Base-by-base conservation (phyloP, 1,284 basidiomycete species). In the Trichosporon ovoides region DNA sequence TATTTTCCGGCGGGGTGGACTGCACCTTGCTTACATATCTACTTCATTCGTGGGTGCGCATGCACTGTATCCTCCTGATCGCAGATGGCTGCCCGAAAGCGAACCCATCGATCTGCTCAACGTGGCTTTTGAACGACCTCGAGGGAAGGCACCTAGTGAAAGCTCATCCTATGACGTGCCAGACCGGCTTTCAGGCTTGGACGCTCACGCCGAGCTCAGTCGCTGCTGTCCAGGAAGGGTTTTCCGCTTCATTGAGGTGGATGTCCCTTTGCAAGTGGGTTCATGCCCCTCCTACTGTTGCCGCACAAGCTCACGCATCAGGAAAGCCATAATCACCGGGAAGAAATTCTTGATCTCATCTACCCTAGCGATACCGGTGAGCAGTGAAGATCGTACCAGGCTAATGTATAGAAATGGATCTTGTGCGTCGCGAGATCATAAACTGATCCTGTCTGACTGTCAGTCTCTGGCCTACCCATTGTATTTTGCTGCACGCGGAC, bases 1-100 rank as follows among this genome's bases (percentile, higher is more conserved):
- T 99, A 4, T 99, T 98, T 75, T 97, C 93, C 19, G 95, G 95
- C 22, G 95, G 95, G 0, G 89, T 99, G 34, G 95, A 99, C 71
- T 98, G 88, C 16, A 87, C 93, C 0, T 80, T 91, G 22, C 69
- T 98, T 1, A 86, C 93, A 0, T 86, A 84, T 62, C 78, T 98
- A 0, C 87, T 91, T 0, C 83, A 94, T 68, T 80, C n/a, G 43
- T 48, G 24, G 2, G 43, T n/a, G 24, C 14, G 7, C 11, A 22
- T 12, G 28, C 3, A 20, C 12, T 7, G 24, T 1, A 7, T 7
- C 16, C 4, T 14, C 43, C 28, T 22, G 28, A 14, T 1, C 9
- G 4, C 22, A 48, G 89, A 55, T 84, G 88, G 68, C 69, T 91
- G 24, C 85, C 89, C 2, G 56, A 76, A 7, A 80, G 82, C 36